Base-by-base conservation (phyloP, 2,329 filamentous ascomycete species). In the Nigrospora oryzae region DNA sequence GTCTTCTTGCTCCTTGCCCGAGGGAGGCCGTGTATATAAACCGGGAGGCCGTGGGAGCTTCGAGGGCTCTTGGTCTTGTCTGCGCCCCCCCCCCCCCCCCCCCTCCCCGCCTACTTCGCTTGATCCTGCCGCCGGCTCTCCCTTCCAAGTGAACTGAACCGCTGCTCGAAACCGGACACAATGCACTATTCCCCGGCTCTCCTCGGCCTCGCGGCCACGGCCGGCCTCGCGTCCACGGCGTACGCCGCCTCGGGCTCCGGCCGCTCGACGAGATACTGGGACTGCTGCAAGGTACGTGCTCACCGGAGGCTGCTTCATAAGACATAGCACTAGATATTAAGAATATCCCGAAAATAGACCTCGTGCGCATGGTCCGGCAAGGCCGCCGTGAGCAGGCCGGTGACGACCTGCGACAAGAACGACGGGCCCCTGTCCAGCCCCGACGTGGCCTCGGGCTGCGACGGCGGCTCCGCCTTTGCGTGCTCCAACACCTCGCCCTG, bases 401-500 rank as follows among this genome's bases (percentile, higher is more conserved):
- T 74, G 11, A 56, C 49, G 5, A 67, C 67, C 19, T 76, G 73
- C 57, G 61, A 69, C 52, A 62, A 57, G 38, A 63, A 67, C 49
- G 66, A 76, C 62, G 65, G 63, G 40, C 68, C 67, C 1, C 56
- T 77, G 32, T 56, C 60, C 14, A 61, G 71, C 51, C 56, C 60
- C 45, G 58, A 67, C 51, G 61, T 65, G n/a, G 61, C 57, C 16
- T 64, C 61, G 2, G 73, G 68, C 8, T 80, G 76, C 45, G 62
- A 68, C 41, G 68, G 71, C 50, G 75, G 75, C 11, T 52, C 48
- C 12, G 70, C 73, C 7, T 78, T 65, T 57, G 71, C 70, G 58
- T 79, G 76, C 58, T 68, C 66, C 17, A 63, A 70, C 54, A 72
- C 77, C 54, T 66, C 66, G 23, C 75, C 76, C 14, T 77, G 71